phyloP scores from a whole-genome alignment of 495 filamentous ascomycete genomes.

The Podospora conica region DNA sequence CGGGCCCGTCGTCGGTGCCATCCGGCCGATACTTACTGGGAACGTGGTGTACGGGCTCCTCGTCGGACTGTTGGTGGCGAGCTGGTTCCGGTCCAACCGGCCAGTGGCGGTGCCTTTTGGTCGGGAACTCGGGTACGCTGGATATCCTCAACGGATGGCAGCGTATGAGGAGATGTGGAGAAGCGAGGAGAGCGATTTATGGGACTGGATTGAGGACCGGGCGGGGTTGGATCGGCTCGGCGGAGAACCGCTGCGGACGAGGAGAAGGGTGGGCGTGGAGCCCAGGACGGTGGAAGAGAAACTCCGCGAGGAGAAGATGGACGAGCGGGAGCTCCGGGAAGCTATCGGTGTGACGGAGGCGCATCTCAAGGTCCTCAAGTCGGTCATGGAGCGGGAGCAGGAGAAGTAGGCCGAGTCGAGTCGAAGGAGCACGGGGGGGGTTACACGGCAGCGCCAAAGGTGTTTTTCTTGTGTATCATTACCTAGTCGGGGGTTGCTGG shows the following conservation, averaged over 20 bases:
- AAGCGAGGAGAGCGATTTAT: conserved; percentile 81
- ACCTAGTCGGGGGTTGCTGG: neutral
- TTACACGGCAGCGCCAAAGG: conserved; percentile 9
- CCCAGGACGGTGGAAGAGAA: conserved; percentile 46
- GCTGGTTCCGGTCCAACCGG: conserved; percentile 43
- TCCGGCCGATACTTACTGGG: conserved; percentile 63
- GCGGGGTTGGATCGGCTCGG: conserved; percentile 65
- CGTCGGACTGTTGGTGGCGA: conserved; percentile 53
- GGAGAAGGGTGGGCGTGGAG: conserved; percentile 34
- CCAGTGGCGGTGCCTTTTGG: conserved; percentile 30
- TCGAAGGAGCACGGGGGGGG: neutral
- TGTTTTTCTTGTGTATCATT: conserved; percentile 7
- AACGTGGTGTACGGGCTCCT: conserved; percentile 59
- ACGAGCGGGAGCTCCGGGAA: conserved; percentile 72
- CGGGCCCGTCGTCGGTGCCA: conserved; percentile 62
- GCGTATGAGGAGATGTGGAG: conserved; percentile 95
- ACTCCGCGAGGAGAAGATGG: conserved; percentile 65
- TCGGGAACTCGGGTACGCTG: conserved; percentile 30
- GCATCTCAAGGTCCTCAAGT: conserved; percentile 66
- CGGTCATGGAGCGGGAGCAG: conserved; percentile 53
- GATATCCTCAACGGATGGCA: conserved; percentile 60
- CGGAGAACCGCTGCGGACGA: conserved; percentile 25
- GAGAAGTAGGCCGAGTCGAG: neutral
- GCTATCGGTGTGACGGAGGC: conserved; percentile 83
- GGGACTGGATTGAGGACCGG: conserved; percentile 93